Evolutionary conservation across 1,284 basidiomycete genomes (phyloP), one percentile per base, ranked within the genome.

Genomic region (Moniliella sp.): DNA sequence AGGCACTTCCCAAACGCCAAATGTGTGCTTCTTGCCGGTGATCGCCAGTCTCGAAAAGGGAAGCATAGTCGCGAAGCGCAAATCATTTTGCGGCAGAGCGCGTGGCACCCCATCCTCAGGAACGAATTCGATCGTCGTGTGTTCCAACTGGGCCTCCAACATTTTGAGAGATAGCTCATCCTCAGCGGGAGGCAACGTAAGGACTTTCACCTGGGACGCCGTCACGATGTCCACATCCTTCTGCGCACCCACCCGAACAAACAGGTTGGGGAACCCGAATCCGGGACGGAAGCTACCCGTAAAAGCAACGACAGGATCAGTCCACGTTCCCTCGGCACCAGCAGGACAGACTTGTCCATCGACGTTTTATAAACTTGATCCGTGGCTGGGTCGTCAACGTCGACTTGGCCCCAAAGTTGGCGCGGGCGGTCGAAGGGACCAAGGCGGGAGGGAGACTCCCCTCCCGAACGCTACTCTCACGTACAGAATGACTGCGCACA

Each of bases 241-340:
- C 62, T 86, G 77, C n/a, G n/a, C n/a, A n/a, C n/a, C n/a, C n/a
- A n/a, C n/a, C n/a, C n/a, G n/a, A 15, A 75, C 74, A 11, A 91
- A 57, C 28, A 66, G 67, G 1, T 80, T 81, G 28, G 72, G 70
- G 0, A 79, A 76, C 10, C 84, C 81, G 81, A 83, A 94, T 2
- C 80, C 75, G 4, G 78, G 79, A 30, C 84, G 71, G 62, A 86
- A 93, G 14, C 80, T 82, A 16, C 83, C 71, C 11, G 83, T 84
- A 35, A 86, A 65, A 3, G 77, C 69, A 27, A 94, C 64, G 1
- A 82, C 83, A 5, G 80, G 75, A 62, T 94, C 88, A 5, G 73
- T 65, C 28, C 72, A 64, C 18, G 71, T 65, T 5, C 69, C 69
- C 56, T 86, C 81, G 27, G 68, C 66, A 4, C 70, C 74, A 26